A percentile compares a stretch with the other conserved stretches of the same genome.
Evolutionary conservation across 2,329 filamentous ascomycete species (phyloP).

Genomic region (Aspergillus sp.): DNA sequence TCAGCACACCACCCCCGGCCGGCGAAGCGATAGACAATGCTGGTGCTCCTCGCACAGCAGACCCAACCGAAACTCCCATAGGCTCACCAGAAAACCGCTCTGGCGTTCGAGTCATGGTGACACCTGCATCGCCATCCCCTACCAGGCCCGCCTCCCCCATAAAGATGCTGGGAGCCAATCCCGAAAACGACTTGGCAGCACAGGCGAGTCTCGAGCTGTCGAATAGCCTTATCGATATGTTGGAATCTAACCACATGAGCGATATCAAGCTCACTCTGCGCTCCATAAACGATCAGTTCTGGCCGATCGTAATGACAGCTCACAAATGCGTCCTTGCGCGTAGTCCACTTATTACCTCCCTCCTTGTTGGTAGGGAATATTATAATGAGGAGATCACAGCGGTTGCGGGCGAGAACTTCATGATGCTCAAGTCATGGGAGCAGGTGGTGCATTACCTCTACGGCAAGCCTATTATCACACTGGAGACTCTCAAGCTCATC

Average conservation of each 20-base stretch:
- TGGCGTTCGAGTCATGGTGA: not conserved
- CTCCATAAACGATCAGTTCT: conserved; percentile 18
- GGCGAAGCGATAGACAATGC: too few species aligned
- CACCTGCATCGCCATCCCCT: not conserved
- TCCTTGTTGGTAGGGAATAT: conserved; percentile 15
- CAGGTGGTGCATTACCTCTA: conserved; percentile 30
- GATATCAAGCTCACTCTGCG: conserved; percentile 25
- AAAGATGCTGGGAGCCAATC: not conserved
- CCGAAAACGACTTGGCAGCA: not conserved
- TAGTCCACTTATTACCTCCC: conserved; percentile 21
- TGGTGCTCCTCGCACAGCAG: not conserved
- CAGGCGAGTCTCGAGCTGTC: conserved; percentile 7
- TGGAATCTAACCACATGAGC: conserved; percentile 16
- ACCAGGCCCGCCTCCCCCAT: not conserved
- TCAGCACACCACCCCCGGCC: not conserved
- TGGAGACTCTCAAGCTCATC: conserved; percentile 13
- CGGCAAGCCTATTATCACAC: conserved; percentile 21
- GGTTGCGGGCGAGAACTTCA: conserved; percentile 22
- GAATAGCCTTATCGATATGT: conserved; percentile 15
- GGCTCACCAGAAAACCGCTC: not conserved
- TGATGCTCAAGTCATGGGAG: conserved; percentile 25
- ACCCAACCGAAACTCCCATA: not conserved
- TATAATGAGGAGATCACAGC: conserved; percentile 15
- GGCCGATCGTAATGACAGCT: conserved; percentile 15
- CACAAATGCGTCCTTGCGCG: conserved; percentile 27